Evolutionary conservation across 2,329 filamentous ascomycete genomes (phyloP).

Genomic region (Macrophomina pseudophaseolina): DNA sequence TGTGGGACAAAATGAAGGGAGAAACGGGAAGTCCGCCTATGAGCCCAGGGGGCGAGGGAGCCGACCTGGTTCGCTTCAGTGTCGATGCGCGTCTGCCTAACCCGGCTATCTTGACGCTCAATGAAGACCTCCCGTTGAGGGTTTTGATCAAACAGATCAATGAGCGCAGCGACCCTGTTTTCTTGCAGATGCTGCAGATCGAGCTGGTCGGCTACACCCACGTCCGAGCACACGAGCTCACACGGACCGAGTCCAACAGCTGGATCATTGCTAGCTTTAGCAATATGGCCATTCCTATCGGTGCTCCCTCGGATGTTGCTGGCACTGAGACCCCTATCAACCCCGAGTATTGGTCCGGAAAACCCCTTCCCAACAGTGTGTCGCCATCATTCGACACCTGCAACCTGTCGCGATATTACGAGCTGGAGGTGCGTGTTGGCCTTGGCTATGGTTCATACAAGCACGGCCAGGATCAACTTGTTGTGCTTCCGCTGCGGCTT

Average conservation of each 20-base stretch:
- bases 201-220: slow-evolving; percentile 80
- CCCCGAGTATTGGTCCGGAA: slow-evolving; percentile 71
- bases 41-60: slow-evolving; percentile 26
- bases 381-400: slow-evolving; percentile 87
- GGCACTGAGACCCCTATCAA: slow-evolving; percentile 74
- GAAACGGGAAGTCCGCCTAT: background rate
- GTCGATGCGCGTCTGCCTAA: slow-evolving; percentile 86
- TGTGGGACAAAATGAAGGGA: slow-evolving; percentile 59
- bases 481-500: slow-evolving; percentile 79
- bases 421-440: slow-evolving; percentile 81
- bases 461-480: slow-evolving; percentile 67
- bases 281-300: slow-evolving; percentile 74
- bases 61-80: slow-evolving; percentile 61
- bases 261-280: slow-evolving; percentile 77
- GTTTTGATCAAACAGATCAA: slow-evolving; percentile 79
- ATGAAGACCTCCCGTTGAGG: slow-evolving; percentile 80
- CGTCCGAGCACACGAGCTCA: slow-evolving; percentile 77
- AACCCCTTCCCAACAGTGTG: slow-evolving; percentile 80
- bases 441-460: slow-evolving; percentile 72
- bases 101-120: slow-evolving; percentile 87
- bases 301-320: slow-evolving; percentile 60
- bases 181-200: slow-evolving; percentile 79
- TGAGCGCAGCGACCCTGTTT: slow-evolving; percentile 71
- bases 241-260: slow-evolving; percentile 70
- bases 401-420: slow-evolving; percentile 82